phyloP scores from a whole-genome alignment of 2,329 filamentous ascomycete species.

The Colletotrichum zoysiae region DNA sequence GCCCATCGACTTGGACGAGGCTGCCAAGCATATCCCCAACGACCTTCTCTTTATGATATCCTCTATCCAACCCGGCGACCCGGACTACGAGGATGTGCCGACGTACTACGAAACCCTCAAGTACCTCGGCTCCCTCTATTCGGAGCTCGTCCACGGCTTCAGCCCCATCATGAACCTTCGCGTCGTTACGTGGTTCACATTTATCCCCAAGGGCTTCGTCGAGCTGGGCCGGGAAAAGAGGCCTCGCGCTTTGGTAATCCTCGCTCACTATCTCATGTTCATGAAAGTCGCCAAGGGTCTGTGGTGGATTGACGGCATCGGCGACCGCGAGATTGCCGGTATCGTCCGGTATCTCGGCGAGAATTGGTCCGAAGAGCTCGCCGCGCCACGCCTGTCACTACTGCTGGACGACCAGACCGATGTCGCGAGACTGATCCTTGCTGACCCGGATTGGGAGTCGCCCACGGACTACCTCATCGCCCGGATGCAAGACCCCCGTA shows the following conservation, averaged over 20 bases:
- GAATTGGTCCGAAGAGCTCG: constrained; percentile 57
- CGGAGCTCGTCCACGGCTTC: constrained; percentile 60
- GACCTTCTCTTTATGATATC: constrained; percentile 64
- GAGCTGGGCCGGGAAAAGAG: constrained; percentile 56
- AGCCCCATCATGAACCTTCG: constrained; percentile 61
- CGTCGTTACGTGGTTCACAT: constrained; percentile 67
- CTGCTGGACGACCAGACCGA: constrained; percentile 50
- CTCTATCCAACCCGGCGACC: constrained; percentile 57
- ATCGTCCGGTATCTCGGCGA: constrained; percentile 56
- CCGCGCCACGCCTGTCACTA: constrained; percentile 56
- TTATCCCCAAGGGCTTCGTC: constrained; percentile 59
- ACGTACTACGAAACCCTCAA: constrained; percentile 62
- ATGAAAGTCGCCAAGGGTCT: constrained; percentile 56
- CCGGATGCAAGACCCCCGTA: constrained; percentile 9
- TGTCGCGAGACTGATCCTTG: constrained; percentile 58
- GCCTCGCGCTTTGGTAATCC: constrained; percentile 63
- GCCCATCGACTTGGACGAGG: constrained; percentile 58
- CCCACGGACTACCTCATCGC: constrained; percentile 34
- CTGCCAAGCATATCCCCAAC: constrained; percentile 58
- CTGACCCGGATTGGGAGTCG: constrained; percentile 58
- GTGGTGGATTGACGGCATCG: constrained; percentile 66
- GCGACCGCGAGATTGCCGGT: constrained; percentile 59
- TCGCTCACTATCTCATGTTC: constrained; percentile 67
- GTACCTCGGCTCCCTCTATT: constrained; percentile 65
- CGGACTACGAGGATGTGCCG: constrained; percentile 54